These are phyloP conservation scores for Dimargaris xerosporica DNA, from an alignment of 192 early-diverging fungal genomes.

Conservation along the genomic window DNA sequence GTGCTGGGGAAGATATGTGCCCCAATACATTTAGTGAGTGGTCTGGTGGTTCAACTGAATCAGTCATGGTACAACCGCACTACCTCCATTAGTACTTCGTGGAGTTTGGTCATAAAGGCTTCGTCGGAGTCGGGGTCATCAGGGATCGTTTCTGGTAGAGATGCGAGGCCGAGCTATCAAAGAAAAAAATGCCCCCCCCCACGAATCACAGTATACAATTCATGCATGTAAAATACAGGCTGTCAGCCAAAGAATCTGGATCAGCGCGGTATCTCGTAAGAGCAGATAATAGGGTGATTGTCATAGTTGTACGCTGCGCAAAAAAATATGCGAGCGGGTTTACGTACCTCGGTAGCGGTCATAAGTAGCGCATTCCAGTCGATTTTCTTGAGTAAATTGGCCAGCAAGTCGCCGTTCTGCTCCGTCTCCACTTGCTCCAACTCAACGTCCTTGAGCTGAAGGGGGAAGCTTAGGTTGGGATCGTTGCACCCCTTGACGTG, in stretches of 20 bases:
- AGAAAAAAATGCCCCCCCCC: background rate
- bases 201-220: background rate
- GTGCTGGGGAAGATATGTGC: background rate
- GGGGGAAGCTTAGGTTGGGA: slow-evolving; percentile 73
- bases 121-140: slow-evolving; percentile 39
- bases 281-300: too few relatives aligned
- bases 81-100: slow-evolving; percentile 72
- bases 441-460: slow-evolving; percentile 65
- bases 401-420: slow-evolving; percentile 23
- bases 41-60: background rate
- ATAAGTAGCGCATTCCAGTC: slow-evolving; percentile 19
- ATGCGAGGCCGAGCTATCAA: slow-evolving; percentile 48
- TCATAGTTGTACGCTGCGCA: background rate
- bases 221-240: background rate
- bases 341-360: slow-evolving; percentile 27
- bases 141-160: slow-evolving; percentile 46
- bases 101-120: slow-evolving; percentile 55
- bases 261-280: background rate
- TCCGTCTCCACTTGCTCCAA: slow-evolving; percentile 40
- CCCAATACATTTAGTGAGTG: background rate
- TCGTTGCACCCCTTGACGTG: slow-evolving; percentile 87
- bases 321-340: background rate
- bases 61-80: background rate
- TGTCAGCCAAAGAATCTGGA: background rate
- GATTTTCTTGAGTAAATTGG: background rate